Base-by-base conservation (phyloP, 306 rosid species). In the Gastrolobium villosum region DNA sequence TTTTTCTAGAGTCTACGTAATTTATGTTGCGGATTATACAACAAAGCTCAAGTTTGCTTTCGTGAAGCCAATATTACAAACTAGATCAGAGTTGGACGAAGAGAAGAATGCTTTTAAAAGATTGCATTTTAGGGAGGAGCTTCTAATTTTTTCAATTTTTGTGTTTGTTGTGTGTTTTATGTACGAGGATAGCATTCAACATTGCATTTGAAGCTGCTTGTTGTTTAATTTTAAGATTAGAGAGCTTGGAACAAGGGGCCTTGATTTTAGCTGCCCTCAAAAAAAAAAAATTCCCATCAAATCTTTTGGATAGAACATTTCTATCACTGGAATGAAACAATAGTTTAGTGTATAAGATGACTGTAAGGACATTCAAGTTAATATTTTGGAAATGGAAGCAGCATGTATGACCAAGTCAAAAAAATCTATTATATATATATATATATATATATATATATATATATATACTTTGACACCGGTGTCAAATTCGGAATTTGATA, bases 121-220 rank as follows among this genome's bases (percentile, higher is more conserved):
- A 55, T 63, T 63, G 65, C 59, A 44, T 14, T 82, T 41, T 43
- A 48, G 7, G 81, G 75, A 64, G 65, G 57, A 70, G 62, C 52
- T 71, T 65, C 49, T 62, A 26, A 36, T 71, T 62, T 71, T 62
- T 63, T 52, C 40, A 76, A 48, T 6, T 61, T 69, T 50, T 73
- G 11, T 48, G 11, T 44, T 4, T 35, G 1, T 36, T 75, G n/a
- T 20, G 26, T 32, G n/a, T 56, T 56, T 69, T 9, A 14, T 37
- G 13, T 52, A 52, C 39, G 10, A 60, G 72, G 81, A 61, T 34
- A 13, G 10, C 35, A 69, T 81, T 60, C 73, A 69, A 54, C 48
- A 63, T 70, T 82, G 69, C 78, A 53, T 63, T 60, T 76, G 69
- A 69, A 76, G 74, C 55, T 49, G 65, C 26, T 6, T 15, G 31